Conservation (phyloP, 768 basidiomycete species). For the Tricholoma bakamatsutake region DNA sequence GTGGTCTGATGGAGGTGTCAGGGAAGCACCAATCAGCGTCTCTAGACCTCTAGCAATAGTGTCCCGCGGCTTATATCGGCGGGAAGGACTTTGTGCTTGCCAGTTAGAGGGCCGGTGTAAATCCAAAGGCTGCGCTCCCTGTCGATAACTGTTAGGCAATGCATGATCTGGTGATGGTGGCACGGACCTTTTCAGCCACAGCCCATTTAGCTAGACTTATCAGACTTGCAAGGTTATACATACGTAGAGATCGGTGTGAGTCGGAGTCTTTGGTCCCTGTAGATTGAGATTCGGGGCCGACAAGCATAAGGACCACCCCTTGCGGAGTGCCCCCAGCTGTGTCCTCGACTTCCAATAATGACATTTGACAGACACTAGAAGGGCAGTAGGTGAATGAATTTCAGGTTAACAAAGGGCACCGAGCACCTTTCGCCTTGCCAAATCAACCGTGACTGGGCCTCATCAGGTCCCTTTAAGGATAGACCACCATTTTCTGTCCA, state of each 20-base stretch:
- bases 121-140: conserved; percentile 61
- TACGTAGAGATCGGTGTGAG: conserved; percentile 52
- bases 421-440: conserved; percentile 77
- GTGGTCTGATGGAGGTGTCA: conserved; percentile 12
- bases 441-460: conserved; percentile 59
- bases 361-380: conserved; percentile 70
- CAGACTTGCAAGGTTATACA: conserved; percentile 80
- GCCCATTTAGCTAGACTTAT: conserved; percentile 73
- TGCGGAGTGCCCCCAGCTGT: conserved; percentile 44
- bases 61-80: conserved; percentile 46
- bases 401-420: background rate
- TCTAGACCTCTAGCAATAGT: conserved; percentile 62
- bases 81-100: conserved; percentile 43
- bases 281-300: conserved; percentile 55
- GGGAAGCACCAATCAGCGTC: conserved; percentile 40
- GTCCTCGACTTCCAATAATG: conserved; percentile 65
- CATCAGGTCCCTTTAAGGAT: conserved; percentile 56
- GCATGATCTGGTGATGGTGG: background rate
- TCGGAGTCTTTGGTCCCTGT: conserved; percentile 48
- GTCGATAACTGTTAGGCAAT: conserved; percentile 6
- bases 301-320: conserved; percentile 73
- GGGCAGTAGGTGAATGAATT: background rate
- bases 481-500: conserved; percentile 48
- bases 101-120: conserved; percentile 45
- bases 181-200: conserved; percentile 55